Percentiles rank a stretch among this genome's conserved stretches.
Evolutionary conservation across 2,329 filamentous ascomycete genomes (phyloP).

Genomic region (Paracoccidioides lutzii): DNA sequence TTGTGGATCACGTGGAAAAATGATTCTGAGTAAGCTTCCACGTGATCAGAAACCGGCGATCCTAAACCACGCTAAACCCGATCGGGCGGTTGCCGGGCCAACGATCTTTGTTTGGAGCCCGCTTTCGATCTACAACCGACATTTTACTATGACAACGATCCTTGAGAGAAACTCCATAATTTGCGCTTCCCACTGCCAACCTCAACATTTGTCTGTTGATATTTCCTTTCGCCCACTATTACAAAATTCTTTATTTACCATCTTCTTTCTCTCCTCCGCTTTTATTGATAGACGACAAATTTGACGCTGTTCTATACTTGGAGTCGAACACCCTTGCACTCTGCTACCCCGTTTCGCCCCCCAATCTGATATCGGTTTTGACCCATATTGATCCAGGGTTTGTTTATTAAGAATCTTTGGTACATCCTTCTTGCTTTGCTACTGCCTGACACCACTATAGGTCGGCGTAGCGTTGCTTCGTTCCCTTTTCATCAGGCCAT

Average conservation of each 20-base stretch:
- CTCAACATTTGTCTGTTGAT: neutral
- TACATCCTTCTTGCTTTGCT: neutral
- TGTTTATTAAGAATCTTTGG: neutral
- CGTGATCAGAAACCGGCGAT: neutral
- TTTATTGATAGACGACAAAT: neutral
- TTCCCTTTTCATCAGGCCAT: neutral
- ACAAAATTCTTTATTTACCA: neutral
- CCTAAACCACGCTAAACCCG: constrained; percentile 6
- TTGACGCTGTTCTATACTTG: neutral
- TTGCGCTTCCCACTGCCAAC: neutral
- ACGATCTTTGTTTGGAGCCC: constrained; percentile 7
- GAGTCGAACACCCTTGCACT: too few relatives aligned
- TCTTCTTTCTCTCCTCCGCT: neutral
- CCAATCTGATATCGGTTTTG: neutral
- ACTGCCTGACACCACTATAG: neutral
- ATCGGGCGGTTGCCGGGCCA: constrained; percentile 10
- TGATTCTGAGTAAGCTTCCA: neutral
- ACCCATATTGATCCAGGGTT: neutral
- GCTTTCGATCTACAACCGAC: neutral
- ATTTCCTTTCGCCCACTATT: neutral
- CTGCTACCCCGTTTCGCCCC: neutral
- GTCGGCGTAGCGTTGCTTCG: neutral
- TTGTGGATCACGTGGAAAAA: constrained; percentile 19
- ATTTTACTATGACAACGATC: neutral
- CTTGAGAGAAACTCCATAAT: too few relatives aligned